Evolutionary conservation across 768 basidiomycete species (phyloP), one percentile per base, ranked within the genome.

Genomic region (Dentipellis sp.): DNA sequence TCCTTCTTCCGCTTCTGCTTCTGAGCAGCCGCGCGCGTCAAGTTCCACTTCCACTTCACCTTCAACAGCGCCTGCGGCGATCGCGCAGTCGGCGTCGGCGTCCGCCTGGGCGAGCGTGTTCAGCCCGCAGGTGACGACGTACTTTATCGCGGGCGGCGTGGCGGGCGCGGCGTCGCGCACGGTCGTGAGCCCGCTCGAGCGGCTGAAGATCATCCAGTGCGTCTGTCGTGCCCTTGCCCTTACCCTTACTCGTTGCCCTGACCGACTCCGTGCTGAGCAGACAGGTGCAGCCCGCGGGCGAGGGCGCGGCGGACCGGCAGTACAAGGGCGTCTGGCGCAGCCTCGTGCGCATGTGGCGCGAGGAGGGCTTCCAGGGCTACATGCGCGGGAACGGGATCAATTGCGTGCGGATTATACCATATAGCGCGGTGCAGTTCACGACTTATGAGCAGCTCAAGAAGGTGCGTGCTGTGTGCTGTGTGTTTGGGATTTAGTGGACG

Each of bases 131-230:
- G 62, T 74, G 29, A 61, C 69, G 21, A 71, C 76, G 47, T 81
- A 80, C 62, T 81, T 81, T 63, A 70, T 81, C 56, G 79, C 81
- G 1, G 79, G 79, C 37, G 79, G 79, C 34, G 55, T 76, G 53
- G 79, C 79, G 35, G 79, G 79, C 29, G 79, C 81, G 37, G 83
- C 91, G 9, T 91, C 88, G 57, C 76, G 94, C 54, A 97, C 94
- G 2, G 90, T 97, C 12, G 95, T 98, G 50, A 87, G 84, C 62
- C 95, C 94, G 10, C 69, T 97, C 12, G 94, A 97, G 65, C 75
- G 95, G 57, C 75, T 98, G 54, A 99, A 99, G 72, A 97, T 99
- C 66, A 97, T 99, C 58, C 86, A 94, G 94, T 94, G 63, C 66
- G 90, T 77, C 36, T 22, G 47, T 47, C 55, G 3, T 53, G 50